A percentile compares a stretch with the other conserved stretches of the same genome.
Evolutionary conservation across 2,329 filamentous ascomycete species (phyloP).

Genomic region (Botryotinia convoluta): DNA sequence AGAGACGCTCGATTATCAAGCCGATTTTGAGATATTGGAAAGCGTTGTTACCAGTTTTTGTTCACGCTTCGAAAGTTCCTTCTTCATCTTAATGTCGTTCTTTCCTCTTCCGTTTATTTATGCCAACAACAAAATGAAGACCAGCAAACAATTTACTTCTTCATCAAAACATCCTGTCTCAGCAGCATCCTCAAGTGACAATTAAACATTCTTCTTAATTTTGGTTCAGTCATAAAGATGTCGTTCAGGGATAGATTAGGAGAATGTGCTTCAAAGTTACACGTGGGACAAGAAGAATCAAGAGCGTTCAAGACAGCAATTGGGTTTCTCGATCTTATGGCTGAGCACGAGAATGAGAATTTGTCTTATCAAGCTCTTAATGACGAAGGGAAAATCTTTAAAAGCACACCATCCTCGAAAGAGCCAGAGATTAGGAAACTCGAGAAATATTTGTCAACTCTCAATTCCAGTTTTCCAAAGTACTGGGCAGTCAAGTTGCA

Average conservation of each 20-base stretch:
- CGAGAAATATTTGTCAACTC: neutral
- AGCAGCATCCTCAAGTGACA: neutral
- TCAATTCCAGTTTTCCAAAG: neutral
- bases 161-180: neutral
- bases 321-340: neutral
- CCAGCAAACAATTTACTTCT: neutral
- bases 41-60: neutral
- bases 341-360: neutral
- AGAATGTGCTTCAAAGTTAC: neutral
- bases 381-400: neutral
- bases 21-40: no score
- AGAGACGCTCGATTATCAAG: no score
- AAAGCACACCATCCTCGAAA: neutral
- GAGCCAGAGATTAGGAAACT: neutral
- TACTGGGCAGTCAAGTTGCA: neutral
- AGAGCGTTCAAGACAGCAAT: neutral
- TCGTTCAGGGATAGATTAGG: neutral
- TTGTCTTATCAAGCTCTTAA: neutral
- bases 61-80: neutral
- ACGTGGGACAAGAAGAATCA: neutral
- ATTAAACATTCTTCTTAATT: neutral
- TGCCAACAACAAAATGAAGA: neutral
- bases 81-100: neutral
- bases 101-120: neutral
- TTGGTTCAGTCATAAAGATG: neutral